phyloP scores from a whole-genome alignment of 2,329 filamentous ascomycete species.

The Aspergillus bombycis region DNA sequence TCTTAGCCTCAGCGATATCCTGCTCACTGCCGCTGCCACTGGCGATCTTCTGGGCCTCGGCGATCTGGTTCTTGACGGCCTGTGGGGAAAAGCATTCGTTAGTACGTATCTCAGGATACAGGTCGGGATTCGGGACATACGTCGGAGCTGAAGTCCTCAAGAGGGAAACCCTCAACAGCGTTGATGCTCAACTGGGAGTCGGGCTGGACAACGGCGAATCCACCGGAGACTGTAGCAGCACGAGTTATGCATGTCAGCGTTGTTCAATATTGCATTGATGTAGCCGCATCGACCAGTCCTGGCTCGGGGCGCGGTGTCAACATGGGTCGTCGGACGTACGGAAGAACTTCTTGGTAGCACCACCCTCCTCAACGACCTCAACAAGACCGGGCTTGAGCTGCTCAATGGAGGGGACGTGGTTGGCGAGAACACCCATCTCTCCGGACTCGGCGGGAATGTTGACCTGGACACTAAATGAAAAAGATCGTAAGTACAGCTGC shows the following conservation, averaged over 20 bases:
- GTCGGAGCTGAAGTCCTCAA: constrained; percentile 95
- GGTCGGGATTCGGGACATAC: constrained; percentile 40
- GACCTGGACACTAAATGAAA: constrained; percentile 82
- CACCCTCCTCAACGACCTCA: constrained; percentile 92
- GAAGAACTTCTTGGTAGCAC: constrained; percentile 94
- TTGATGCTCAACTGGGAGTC: constrained; percentile 96
- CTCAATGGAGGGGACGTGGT: constrained; percentile 98
- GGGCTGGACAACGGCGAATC: constrained; percentile 96
- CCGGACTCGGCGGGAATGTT: constrained; percentile 98
- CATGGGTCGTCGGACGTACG: constrained; percentile 61
- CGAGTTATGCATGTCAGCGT: constrained; percentile 26
- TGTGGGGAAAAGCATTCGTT: constrained; percentile 29
- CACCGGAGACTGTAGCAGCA: constrained; percentile 75
- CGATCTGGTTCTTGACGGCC: constrained; percentile 84
- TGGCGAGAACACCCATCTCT: constrained; percentile 99
- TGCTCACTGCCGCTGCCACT: constrained; percentile 89
- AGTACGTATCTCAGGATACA: constrained; percentile 5
- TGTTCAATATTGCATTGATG: neutral
- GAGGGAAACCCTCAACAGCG: constrained; percentile 89
- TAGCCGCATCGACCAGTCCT: constrained; percentile 2
- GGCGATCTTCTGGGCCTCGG: constrained; percentile 94
- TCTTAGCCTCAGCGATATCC: constrained; percentile 98
- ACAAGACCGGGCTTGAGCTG: constrained; percentile 96
- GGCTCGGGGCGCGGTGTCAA: constrained; percentile 9
- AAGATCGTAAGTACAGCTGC: constrained; percentile 57